These are phyloP conservation scores for Candida railenensis DNA, from an alignment of 805 yeast species.

Conservation along the genomic window DNA sequence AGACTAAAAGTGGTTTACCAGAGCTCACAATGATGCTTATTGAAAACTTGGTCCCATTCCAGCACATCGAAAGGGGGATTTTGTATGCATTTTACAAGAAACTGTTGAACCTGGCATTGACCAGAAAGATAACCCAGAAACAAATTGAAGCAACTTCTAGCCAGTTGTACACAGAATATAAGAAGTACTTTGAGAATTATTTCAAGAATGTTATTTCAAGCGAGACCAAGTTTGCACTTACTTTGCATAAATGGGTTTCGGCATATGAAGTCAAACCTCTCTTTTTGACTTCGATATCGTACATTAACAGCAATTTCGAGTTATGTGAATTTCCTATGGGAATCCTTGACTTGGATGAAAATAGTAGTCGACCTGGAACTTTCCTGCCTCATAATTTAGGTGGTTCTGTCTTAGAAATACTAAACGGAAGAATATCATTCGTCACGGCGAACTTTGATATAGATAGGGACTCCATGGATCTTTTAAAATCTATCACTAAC, in stretches of 20 bases:
- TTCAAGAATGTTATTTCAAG: too few relatives aligned
- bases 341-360: constrained; percentile 13
- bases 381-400: constrained; percentile 1
- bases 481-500: constrained; percentile 15
- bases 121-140: too few relatives aligned
- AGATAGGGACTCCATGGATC: constrained; percentile 14
- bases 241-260: constrained; percentile 21
- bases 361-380: background rate
- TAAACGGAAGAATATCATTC: constrained; percentile 16
- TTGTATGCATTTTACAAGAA: too few relatives aligned
- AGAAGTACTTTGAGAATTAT: constrained; percentile 16
- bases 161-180: constrained; percentile 16
- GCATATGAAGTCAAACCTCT: constrained; percentile 9
- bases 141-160: too few relatives aligned
- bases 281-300: constrained; percentile 18
- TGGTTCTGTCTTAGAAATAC: constrained; percentile 11
- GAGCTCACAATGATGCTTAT: constrained; percentile 10
- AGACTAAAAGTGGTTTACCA: too few relatives aligned
- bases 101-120: too few relatives aligned
- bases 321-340: constrained; percentile 21
- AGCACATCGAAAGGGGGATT: too few relatives aligned
- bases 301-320: constrained; percentile 14
- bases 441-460: constrained; percentile 21
- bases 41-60: constrained; percentile 22
- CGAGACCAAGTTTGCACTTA: constrained; percentile 12